Evolutionary conservation across 345 rosid species (phyloP).

Genomic region (Punica granatum): DNA sequence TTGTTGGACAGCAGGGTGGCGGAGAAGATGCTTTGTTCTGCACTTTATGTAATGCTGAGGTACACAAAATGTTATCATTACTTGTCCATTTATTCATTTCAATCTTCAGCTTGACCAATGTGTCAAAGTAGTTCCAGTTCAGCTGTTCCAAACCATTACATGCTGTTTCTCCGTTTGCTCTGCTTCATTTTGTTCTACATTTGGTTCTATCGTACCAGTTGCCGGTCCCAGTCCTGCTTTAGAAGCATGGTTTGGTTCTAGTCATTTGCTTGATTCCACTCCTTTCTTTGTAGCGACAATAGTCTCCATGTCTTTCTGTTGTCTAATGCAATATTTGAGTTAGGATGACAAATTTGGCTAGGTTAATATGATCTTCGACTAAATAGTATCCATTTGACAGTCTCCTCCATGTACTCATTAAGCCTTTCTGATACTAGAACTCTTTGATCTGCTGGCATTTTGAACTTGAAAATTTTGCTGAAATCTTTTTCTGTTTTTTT

Average conservation of each 20-base stretch:
- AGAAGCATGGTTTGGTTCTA: not conserved
- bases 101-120: not conserved
- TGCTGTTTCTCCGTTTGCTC: not conserved
- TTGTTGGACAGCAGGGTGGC: conserved; percentile 44
- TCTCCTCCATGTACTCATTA: not conserved
- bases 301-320: not conserved
- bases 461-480: not conserved
- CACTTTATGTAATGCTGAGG: conserved; percentile 97
- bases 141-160: not conserved
- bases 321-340: not conserved
- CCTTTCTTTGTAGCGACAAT: not conserved
- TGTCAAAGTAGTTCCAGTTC: not conserved
- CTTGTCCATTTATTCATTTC: not conserved
- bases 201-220: not conserved
- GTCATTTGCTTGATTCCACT: not conserved
- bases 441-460: not conserved
- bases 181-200: not conserved
- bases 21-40: conserved; percentile 86
- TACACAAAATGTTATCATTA: conserved; percentile 16
- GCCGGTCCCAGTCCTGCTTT: not conserved
- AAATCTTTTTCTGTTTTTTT: not conserved
- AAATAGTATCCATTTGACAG: not conserved
- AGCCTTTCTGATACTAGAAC: not conserved
- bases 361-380: not conserved
- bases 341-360: not conserved